phyloP scores from a whole-genome alignment of 1,139 yeast species.

The Taphrina communis region DNA sequence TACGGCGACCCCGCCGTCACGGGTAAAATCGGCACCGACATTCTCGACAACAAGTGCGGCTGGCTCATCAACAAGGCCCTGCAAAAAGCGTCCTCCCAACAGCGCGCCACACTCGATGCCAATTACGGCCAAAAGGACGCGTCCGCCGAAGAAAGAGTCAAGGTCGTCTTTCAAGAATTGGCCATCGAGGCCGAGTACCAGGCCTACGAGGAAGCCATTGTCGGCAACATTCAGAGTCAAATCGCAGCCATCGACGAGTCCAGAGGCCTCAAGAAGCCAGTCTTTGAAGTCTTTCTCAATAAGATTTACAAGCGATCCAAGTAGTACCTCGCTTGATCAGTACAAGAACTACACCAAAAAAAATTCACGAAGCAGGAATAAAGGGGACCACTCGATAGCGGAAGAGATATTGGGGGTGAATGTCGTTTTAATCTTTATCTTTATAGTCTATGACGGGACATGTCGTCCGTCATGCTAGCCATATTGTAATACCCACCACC shows the following conservation, averaged over 20 bases:
- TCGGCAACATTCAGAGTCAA: slow-evolving; percentile 64
- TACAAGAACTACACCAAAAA: too few relatives aligned
- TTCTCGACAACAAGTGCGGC: slow-evolving; percentile 96
- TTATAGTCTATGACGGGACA: slow-evolving; percentile 16
- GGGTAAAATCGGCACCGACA: slow-evolving; percentile 98
- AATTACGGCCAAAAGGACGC: slow-evolving; percentile 88
- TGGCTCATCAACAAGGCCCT: slow-evolving; percentile 97
- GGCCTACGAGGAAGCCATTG: slow-evolving; percentile 81
- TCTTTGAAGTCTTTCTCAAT: slow-evolving; percentile 78
- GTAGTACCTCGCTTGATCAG: slow-evolving; percentile 52
- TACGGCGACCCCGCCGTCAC: slow-evolving; percentile 97
- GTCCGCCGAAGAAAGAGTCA: slow-evolving; percentile 71
- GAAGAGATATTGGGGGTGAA: neutral
- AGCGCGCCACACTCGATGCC: slow-evolving; percentile 78
- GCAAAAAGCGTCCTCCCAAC: slow-evolving; percentile 75
- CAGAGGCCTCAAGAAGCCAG: slow-evolving; percentile 88
- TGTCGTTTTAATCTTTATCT: neutral
- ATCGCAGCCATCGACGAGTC: slow-evolving; percentile 81
- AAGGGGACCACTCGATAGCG: too few relatives aligned
- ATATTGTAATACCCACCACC: slow-evolving; percentile 11
- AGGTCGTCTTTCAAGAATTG: slow-evolving; percentile 74
- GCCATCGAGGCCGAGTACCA: slow-evolving; percentile 72
- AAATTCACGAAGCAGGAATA: too few relatives aligned
- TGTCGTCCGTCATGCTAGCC: slow-evolving; percentile 13
- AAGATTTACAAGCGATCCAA: slow-evolving; percentile 94